phyloP scores from a whole-genome alignment of 768 basidiomycete genomes.

The Boletus rex-veris region DNA sequence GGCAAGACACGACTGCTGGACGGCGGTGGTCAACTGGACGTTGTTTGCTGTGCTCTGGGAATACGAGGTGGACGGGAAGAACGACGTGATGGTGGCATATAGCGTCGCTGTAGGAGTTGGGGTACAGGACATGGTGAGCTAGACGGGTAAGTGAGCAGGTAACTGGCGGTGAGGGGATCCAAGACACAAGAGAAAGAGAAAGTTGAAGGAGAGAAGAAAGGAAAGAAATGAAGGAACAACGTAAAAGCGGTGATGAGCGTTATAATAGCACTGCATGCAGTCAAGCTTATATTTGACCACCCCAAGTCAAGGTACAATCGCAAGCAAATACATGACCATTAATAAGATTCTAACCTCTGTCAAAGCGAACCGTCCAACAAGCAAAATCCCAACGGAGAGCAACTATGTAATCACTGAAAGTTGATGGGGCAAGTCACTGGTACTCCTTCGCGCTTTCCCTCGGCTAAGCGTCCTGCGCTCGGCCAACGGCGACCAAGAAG shows the following conservation, averaged over 20 bases:
- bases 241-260: too few species aligned
- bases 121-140: constrained; percentile 35
- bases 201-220: neutral
- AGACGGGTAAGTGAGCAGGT: neutral
- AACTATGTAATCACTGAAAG: constrained; percentile 75
- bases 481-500: constrained; percentile 25
- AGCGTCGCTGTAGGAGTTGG: constrained; percentile 43
- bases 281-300: too few species aligned
- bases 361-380: neutral
- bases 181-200: too few species aligned
- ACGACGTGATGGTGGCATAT: constrained; percentile 37
- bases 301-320: too few species aligned
- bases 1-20: constrained; percentile 31
- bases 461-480: constrained; percentile 20
- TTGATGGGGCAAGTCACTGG: constrained; percentile 15
- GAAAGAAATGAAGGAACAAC: neutral
- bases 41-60: constrained; percentile 34
- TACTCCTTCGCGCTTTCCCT: constrained; percentile 19
- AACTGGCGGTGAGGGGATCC: neutral
- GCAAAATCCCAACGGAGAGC: too few species aligned
- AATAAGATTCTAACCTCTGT: too few species aligned
- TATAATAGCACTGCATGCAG: too few species aligned
- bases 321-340: too few species aligned
- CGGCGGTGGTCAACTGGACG: constrained; percentile 32
- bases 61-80: constrained; percentile 35